A percentile compares a stretch with the other conserved stretches of the same genome.
These are phyloP conservation scores for Furcasterigmium sp. DNA, from an alignment of 2,329 filamentous ascomycete species.

Conservation along the genomic window DNA sequence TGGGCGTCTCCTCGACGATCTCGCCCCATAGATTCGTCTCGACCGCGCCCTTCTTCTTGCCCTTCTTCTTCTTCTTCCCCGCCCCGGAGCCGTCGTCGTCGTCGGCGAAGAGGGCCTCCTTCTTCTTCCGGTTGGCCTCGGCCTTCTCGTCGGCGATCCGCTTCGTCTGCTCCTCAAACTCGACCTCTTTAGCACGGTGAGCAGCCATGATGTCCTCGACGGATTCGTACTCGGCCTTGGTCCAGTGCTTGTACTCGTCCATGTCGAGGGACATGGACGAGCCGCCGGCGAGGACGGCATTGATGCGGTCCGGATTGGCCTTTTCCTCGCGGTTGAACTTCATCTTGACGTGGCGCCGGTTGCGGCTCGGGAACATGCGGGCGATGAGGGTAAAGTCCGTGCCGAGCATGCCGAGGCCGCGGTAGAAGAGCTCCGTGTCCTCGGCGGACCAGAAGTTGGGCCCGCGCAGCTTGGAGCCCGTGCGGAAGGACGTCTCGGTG, in stretches of 20 bases:
- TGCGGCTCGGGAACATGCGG: slow-evolving; percentile 68
- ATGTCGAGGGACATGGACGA: slow-evolving; percentile 54
- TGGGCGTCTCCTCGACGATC: slow-evolving; percentile 7
- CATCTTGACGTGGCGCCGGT: slow-evolving; percentile 69
- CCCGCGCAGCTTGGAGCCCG: slow-evolving; percentile 55
- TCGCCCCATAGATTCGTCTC: slow-evolving; percentile 19
- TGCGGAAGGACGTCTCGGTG: slow-evolving; percentile 63
- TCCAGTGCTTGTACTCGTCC: slow-evolving; percentile 53
- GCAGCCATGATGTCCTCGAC: slow-evolving; percentile 53
- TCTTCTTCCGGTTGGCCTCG: slow-evolving; percentile 40
- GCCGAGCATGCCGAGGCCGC: slow-evolving; percentile 69
- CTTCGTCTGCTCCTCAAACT: slow-evolving; percentile 38
- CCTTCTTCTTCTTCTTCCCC: slow-evolving; percentile 25
- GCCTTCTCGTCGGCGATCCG: slow-evolving; percentile 39
- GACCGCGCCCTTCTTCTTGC: slow-evolving; percentile 23
- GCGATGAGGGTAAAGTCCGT: slow-evolving; percentile 80
- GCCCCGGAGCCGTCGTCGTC: slow-evolving; percentile 14
- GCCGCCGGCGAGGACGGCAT: slow-evolving; percentile 55
- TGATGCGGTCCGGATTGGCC: slow-evolving; percentile 57
- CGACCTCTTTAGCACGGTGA: slow-evolving; percentile 39
- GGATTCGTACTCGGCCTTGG: slow-evolving; percentile 44
- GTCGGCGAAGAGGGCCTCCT: slow-evolving; percentile 43
- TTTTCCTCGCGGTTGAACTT: slow-evolving; percentile 80
- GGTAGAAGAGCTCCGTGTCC: slow-evolving; percentile 71
- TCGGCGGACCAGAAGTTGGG: slow-evolving; percentile 65